Base-by-base conservation (phyloP, 2,329 filamentous ascomycete species). In the Penicillium brevicompactum region DNA sequence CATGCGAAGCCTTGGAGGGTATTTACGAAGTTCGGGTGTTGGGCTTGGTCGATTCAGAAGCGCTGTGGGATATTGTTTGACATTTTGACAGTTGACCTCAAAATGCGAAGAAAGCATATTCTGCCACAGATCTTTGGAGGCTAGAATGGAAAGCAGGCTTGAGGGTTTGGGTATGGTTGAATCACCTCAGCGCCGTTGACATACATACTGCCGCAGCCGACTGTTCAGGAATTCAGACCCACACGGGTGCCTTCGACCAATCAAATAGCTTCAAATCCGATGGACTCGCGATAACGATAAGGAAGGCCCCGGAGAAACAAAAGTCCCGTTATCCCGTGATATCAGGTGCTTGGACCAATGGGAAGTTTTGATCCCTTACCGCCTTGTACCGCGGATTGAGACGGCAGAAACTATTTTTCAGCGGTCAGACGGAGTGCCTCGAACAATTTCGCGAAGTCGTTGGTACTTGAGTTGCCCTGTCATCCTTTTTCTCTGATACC, bases 401-500 rank as follows among this genome's bases (percentile, higher is more conserved):
- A 37, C 34, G 34, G 34, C 34, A 37, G 34, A 37, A 37, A n/a
- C 34, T 37, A 37, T 37, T 37, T 37, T 37, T 37, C 34, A 37
- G 34, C 34, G 34, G 34, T 37, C 34, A 37, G 13, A n/a, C 13
- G n/a, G 34, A 37, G 34, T 34, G 31, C 34, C 34, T 37, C 34
- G 34, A 37, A 37, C n/a, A 37, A 37, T 37, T 37, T 37, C 34
- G 54, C 34, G 45, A 51, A 51, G 59, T 56, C 50, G 54, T 46
- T 48, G 59, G 43, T 51, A 48, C 37, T 54, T 51, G 53, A 53
- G 5, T 58, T 61, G 51, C 46, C 51, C 40, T 43, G 31, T 46
- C 47, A 55, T 52, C 46, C 55, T 57, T 57, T 49, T 50, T 62
- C 51, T 52, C 31, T 50, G 51, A 59, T 57, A 49, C 46, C 54